These are phyloP conservation scores for Sclerotinia spermophila DNA, from an alignment of 2,329 filamentous ascomycete genomes.

Conservation along the genomic window DNA sequence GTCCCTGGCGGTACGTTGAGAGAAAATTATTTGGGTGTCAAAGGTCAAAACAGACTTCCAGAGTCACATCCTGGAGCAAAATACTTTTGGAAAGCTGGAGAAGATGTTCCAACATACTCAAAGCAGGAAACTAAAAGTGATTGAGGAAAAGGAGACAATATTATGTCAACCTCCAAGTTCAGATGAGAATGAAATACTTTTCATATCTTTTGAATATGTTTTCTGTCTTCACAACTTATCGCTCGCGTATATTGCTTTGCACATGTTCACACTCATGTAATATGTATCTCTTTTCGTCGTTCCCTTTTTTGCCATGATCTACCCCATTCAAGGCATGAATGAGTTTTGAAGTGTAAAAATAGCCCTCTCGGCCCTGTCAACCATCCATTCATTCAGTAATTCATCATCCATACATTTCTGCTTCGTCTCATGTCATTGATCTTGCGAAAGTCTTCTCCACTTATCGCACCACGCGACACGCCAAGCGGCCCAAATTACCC, in stretches of 20 bases:
- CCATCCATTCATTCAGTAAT: background rate
- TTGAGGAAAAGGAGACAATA: background rate
- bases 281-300: background rate
- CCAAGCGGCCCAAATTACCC: slow-evolving; percentile 7
- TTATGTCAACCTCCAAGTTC: background rate
- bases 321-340: background rate
- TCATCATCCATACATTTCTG: slow-evolving; percentile 6
- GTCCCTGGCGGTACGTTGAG: slow-evolving; percentile 57
- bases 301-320: background rate
- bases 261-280: background rate
- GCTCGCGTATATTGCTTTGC: background rate
- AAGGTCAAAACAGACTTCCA: slow-evolving; percentile 48
- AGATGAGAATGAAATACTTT: background rate
- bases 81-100: slow-evolving; percentile 42
- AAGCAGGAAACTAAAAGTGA: background rate
- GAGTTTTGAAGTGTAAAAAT: background rate
- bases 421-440: slow-evolving; percentile 4
- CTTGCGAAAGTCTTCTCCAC: background rate
- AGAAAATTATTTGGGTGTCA: slow-evolving; percentile 55
- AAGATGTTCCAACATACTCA: slow-evolving; percentile 25
- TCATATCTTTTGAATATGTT: background rate
- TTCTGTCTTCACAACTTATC: background rate
- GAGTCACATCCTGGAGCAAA: slow-evolving; percentile 47
- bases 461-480: background rate
- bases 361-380: slow-evolving; percentile 1